Base-by-base conservation (phyloP, 108 stramenopile species). In the Cyclotella kingstonii region DNA sequence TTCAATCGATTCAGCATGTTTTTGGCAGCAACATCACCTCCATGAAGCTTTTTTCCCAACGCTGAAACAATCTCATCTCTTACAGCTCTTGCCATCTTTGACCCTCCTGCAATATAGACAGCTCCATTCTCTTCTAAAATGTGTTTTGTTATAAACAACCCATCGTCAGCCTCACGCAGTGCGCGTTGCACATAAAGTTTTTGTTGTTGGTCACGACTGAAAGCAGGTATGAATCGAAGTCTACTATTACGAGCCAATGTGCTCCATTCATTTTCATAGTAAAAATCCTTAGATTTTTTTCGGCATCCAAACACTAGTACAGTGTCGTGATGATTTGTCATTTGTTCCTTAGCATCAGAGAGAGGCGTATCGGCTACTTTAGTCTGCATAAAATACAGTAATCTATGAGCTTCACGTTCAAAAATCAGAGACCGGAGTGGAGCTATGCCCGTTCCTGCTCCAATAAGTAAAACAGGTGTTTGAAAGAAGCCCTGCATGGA, bases 391-490 rank as follows among this genome's bases (percentile, higher is more conserved):
- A 51, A 4, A 15, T 42, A 35, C n/a, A 28, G 17, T 30, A 52
- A 43, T 22, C 59, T 25, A 12, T 54, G 17, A 42, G 81, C 82
- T 15, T 81, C 65, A 12, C 91, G 76, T 70, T 92, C 91, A 39
- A 78, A 42, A 29, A 93, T 77, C 10, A 93, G 52, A 18, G 82
- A 78, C 27, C 91, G 84, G 38, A 93, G 81, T 17, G 91, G 91
- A 21, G 91, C 91, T 33, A 93, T 73, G 10, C 91, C 91, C 5
- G 91, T 93, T 35, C 91, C 91, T 36, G 87, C 86, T 28, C 91
- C 87, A 40, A 93, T 81, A 53, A 70, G 89, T 19, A 93, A 25
- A 21, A 87, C 65, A 0, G 91, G 91, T 8, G 73, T 73, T 40
- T 80, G 28, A 49, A 85, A 86, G 33, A 30, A 68, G 27, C 47